Conservation (phyloP, 345 rosid species). For the Brassica nigra region DNA sequence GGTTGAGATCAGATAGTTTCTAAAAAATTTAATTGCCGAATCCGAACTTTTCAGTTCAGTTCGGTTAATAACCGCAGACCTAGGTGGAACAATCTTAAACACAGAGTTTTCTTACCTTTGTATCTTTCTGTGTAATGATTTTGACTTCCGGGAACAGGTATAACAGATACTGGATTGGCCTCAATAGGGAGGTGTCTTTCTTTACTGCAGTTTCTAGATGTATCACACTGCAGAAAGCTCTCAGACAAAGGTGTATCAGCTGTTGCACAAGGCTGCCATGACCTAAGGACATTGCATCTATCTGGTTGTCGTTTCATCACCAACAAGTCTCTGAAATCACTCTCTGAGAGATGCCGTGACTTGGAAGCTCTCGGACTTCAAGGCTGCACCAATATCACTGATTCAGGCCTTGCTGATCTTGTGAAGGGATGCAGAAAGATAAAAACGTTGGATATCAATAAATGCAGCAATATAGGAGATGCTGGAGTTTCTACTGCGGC, state of each 20-base stretch:
- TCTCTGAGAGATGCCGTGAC: neutral
- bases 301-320: neutral
- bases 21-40: neutral
- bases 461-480: neutral
- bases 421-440: neutral
- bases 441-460: neutral
- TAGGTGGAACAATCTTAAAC: neutral
- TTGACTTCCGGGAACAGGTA: neutral
- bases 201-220: neutral
- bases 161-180: neutral
- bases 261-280: neutral
- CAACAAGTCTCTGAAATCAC: neutral
- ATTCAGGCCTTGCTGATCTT: neutral
- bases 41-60: neutral
- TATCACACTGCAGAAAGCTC: neutral
- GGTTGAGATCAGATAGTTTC: neutral
- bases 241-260: neutral
- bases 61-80: neutral
- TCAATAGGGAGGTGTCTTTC: neutral
- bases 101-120: neutral
- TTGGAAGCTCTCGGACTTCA: neutral
- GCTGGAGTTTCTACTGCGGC: neutral
- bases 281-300: neutral
- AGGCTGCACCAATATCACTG: neutral
- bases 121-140: neutral